These are phyloP conservation scores for Mortierella antarctica DNA, from an alignment of 192 early-diverging fungal species.

Conservation along the genomic window DNA sequence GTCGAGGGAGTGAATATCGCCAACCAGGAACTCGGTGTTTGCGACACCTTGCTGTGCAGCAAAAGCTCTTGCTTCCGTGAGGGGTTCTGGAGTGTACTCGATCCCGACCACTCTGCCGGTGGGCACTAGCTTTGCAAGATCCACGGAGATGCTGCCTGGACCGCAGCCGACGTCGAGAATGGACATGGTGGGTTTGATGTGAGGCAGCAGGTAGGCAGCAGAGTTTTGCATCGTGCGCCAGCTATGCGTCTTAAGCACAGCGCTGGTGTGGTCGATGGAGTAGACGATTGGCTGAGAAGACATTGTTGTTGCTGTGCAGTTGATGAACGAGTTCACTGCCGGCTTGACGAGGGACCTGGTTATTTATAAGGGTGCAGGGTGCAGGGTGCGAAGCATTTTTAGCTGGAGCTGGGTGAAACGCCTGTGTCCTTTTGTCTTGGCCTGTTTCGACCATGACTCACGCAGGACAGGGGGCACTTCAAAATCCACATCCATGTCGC, in stretches of 20 bases:
- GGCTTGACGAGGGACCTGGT: too few relatives aligned
- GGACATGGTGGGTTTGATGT: slow-evolving; percentile 11
- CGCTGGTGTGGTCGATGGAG: slow-evolving; percentile 2
- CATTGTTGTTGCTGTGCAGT: too few relatives aligned
- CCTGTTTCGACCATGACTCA: too few relatives aligned
- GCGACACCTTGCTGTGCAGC: slow-evolving; percentile 14
- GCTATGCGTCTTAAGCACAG: slow-evolving; percentile 15
- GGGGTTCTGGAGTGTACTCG: slow-evolving; percentile 18
- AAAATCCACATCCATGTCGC: too few relatives aligned
- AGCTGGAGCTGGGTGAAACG: too few relatives aligned
- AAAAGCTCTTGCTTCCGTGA: slow-evolving; percentile 4
- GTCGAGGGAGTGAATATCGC: slow-evolving; percentile 21
- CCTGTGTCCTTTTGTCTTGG: too few relatives aligned
- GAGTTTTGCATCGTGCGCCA: slow-evolving; percentile 23
- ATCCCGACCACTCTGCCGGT: slow-evolving; percentile 17
- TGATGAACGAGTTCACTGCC: too few relatives aligned
- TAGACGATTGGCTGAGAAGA: slow-evolving; percentile 19
- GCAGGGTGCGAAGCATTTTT: too few relatives aligned
- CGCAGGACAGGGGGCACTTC: too few relatives aligned
- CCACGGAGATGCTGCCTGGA: slow-evolving; percentile 21
- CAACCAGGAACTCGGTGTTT: slow-evolving; percentile 15
- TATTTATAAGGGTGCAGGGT: too few relatives aligned
- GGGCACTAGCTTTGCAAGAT: slow-evolving; percentile 19
- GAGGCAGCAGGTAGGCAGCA: slow-evolving; percentile 8
- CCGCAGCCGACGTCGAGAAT: slow-evolving; percentile 27